Base-by-base conservation (phyloP, 805 yeast species). In the Jamesozyma gamospora region DNA sequence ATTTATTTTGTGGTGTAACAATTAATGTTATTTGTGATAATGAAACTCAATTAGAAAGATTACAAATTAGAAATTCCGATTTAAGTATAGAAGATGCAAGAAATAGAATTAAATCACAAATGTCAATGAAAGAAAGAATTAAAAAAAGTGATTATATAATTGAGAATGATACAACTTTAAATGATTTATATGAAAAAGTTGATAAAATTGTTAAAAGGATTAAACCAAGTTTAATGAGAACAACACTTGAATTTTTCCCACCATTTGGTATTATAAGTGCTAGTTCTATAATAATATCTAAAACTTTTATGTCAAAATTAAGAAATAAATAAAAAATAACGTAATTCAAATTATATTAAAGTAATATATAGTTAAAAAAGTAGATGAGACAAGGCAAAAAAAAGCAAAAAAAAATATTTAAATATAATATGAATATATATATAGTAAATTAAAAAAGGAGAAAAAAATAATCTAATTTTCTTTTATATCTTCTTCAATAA, bases 81-180 rank as follows among this genome's bases (percentile, higher is more conserved):
- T 60, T 90, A 46, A 55, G 76, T 2, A 56, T 51, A 26, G 76
- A 74, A 13, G 95, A 88, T 41, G 90, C 90, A 1, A 52, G 64
- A 8, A 72, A 79, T 42, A 68, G 97, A 41, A 82, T 92, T 24
- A 66, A 66, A 7, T 73, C 85, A 36, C 99, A 92, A 57, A 77
- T 87, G 82, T 55, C 79, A 2, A 70, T 72, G 36, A 71, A 66
- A 11, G 75, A 69, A 33, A 77, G 85, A 47, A 67, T 71, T 16
- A 52, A 53, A 16, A 65, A 69, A 37, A 77, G 94, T 1, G 95
- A 86, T 49, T 60, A 68, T 29, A 74, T 83, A 2, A 59, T 94
- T 13, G 74, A 78, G 19, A 94, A 92, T 51, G 69, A 74, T 42
- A 60, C 64, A 11, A 55, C 67, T 6, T 27, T 72, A 1, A 69